Percentiles rank a stretch among this genome's conserved stretches.
Conservation (phyloP, 306 rosid genomes). For the Abrus precatorius region DNA sequence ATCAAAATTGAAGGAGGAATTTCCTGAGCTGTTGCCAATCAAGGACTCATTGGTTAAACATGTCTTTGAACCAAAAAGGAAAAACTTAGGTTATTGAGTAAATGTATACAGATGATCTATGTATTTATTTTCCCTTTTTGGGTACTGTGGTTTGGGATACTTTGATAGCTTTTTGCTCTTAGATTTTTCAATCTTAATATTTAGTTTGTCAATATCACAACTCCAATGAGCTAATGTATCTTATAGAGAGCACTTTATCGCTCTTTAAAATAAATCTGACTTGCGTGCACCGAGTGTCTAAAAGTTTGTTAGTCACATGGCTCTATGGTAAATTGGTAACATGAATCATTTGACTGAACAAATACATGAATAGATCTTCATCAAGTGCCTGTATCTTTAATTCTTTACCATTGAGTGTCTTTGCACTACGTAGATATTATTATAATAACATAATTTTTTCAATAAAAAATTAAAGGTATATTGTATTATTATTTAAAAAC, state of each 20-base stretch:
- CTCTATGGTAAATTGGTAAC: too few species aligned
- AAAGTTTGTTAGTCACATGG: too few species aligned
- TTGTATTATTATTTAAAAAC: too few species aligned
- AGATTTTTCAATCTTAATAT: neutral
- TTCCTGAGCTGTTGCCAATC: conserved; percentile 34
- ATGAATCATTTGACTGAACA: too few species aligned
- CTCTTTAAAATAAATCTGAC: conserved; percentile 14
- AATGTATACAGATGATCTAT: conserved; percentile 14
- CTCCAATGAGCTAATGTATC: conserved; percentile 16
- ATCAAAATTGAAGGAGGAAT: conserved; percentile 44
- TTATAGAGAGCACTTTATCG: neutral
- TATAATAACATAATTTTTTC: too few species aligned
- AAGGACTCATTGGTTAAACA: conserved; percentile 45
- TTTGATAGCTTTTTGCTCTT: conserved; percentile 10
- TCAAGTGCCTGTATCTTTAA: too few species aligned
- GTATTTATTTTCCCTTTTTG: neutral
- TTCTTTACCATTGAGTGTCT: too few species aligned
- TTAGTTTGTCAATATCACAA: neutral
- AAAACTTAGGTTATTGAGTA: conserved; percentile 46
- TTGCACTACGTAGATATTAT: too few species aligned
- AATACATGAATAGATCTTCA: too few species aligned
- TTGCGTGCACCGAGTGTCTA: neutral
- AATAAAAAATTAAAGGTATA: too few species aligned
- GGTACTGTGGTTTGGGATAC: neutral
- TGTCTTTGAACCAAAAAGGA: conserved; percentile 45